phyloP scores from a whole-genome alignment of 805 yeast genomes.

The Teunomyces barrocoloradensis region DNA sequence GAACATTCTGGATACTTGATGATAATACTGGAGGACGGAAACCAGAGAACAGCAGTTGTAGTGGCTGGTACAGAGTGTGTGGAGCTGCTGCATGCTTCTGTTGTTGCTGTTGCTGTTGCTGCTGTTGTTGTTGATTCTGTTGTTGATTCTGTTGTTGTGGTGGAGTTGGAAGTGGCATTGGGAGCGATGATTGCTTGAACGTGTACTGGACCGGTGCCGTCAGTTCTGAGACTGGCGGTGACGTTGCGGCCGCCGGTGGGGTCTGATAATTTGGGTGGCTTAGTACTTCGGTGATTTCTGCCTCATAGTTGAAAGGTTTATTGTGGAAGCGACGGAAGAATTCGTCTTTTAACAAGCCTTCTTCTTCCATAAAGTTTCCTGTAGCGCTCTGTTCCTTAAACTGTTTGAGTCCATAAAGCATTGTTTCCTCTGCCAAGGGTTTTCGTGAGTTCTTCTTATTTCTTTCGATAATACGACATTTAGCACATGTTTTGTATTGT shows the following conservation, averaged over 20 bases:
- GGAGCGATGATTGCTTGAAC: constrained; percentile 7
- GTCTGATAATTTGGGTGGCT: constrained; percentile 10
- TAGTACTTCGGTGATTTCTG: constrained; percentile 11
- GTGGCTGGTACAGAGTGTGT: not conserved
- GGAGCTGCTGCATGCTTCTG: not conserved
- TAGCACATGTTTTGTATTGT: constrained; percentile 57
- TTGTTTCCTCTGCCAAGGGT: constrained; percentile 47
- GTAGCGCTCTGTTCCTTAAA: constrained; percentile 35
- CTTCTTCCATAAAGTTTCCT: constrained; percentile 33
- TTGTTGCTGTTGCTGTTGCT: not conserved
- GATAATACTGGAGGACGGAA: not conserved
- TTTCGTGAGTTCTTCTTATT: constrained; percentile 41
- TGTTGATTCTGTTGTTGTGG: not conserved
- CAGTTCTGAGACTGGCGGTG: constrained; percentile 11
- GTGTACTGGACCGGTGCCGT: constrained; percentile 10
- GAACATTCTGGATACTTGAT: not conserved
- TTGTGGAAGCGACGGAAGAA: constrained; percentile 15
- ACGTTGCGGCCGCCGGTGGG: constrained; percentile 14
- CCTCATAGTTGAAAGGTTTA: constrained; percentile 14
- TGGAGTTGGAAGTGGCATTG: not conserved
- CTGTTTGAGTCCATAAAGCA: constrained; percentile 45
- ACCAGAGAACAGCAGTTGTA: not conserved
- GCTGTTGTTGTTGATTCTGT: not conserved
- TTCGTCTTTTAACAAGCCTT: constrained; percentile 22
- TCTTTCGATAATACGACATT: constrained; percentile 56